These are phyloP conservation scores for Lactifluus rugatus DNA, from an alignment of 768 basidiomycete genomes.

Conservation along the genomic window DNA sequence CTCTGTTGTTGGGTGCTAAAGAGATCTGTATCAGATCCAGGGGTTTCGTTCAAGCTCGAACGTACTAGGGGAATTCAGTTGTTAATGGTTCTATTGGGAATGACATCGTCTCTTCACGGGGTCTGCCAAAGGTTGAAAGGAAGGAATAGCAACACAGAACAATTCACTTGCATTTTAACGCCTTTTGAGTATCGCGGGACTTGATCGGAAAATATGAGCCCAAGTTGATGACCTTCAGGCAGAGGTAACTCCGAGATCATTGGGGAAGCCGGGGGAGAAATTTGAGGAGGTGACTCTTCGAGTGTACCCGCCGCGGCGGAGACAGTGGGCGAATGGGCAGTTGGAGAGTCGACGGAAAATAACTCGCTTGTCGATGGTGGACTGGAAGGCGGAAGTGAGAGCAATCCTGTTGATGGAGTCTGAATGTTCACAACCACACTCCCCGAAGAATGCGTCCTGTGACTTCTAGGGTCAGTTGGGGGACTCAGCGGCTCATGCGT, in stretches of 20 bases:
- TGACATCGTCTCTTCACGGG: neutral
- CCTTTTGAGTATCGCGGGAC: slow-evolving; percentile 5
- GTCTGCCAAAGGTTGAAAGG: neutral
- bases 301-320: neutral
- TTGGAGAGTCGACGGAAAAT: neutral
- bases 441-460: neutral
- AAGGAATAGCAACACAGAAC: neutral
- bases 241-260: neutral
- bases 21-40: neutral
- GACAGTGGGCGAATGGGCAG: neutral
- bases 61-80: neutral
- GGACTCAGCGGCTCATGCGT: neutral
- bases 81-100: neutral
- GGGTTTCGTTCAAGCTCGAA: neutral
- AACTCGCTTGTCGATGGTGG: neutral
- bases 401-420: slow-evolving; percentile 6
- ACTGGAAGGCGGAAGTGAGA: neutral
- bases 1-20: neutral
- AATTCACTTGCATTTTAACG: neutral
- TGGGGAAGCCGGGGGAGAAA: neutral
- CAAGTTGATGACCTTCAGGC: neutral
- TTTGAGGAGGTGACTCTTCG: neutral
- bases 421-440: neutral
- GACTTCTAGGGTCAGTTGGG: neutral
- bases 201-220: slow-evolving; percentile 6